Percentiles rank a stretch among this genome's conserved stretches.
phyloP scores from a whole-genome alignment of 148 eudicot genomes.

The Rhododendron griersonianum region DNA sequence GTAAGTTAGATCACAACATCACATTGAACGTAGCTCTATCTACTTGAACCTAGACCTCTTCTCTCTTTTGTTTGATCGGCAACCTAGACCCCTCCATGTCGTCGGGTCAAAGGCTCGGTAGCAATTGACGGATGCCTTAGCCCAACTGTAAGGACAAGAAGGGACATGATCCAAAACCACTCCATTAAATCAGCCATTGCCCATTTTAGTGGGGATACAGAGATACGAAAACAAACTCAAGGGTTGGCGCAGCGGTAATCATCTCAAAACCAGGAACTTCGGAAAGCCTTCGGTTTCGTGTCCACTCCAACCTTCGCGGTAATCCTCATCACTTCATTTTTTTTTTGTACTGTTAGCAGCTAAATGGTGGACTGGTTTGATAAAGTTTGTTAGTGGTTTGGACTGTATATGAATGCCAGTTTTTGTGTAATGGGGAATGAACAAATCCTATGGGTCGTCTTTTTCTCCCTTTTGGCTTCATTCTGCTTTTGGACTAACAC shows the following conservation, averaged over 20 bases:
- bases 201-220: not conserved
- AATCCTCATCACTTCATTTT: too few species aligned
- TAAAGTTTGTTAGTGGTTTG: not conserved
- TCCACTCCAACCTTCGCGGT: not conserved
- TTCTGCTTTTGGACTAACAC: not conserved
- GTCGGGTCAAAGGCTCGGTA: too few species aligned
- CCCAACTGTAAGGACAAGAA: too few species aligned
- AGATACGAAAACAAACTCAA: not conserved
- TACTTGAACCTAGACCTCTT: too few species aligned
- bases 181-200: not conserved
- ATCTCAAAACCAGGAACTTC: not conserved
- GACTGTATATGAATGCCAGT: not conserved
- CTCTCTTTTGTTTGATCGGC: too few species aligned
- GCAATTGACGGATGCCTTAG: too few species aligned
- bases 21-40: not conserved
- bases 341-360: not conserved
- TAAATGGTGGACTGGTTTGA: not conserved
- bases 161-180: not conserved
- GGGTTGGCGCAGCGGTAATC: not conserved
- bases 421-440: not conserved
- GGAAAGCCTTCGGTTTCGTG: not conserved
- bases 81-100: too few species aligned
- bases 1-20: not conserved
- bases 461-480: not conserved
- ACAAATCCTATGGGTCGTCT: not conserved